Base-by-base conservation (phyloP, 2,329 filamentous ascomycete species). In the Chalaropsis ovoidea region DNA sequence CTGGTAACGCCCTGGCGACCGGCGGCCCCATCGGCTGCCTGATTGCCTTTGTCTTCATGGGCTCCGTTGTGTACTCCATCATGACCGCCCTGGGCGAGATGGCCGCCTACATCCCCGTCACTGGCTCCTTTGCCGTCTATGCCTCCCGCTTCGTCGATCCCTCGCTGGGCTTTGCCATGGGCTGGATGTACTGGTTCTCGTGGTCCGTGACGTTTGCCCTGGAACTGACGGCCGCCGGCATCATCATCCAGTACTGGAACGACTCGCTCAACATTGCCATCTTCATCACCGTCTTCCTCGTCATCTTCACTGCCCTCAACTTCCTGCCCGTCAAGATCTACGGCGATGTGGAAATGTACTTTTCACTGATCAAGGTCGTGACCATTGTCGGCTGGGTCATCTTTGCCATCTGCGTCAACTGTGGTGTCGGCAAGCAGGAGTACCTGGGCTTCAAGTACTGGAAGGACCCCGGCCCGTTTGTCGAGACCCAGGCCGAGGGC, bases 101-200 rank as follows among this genome's bases (percentile, higher is more conserved):
- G 80, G 86, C 88, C 10, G 86, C 88, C 11, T 90, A 86, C 70
- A 85, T 92, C 35, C 90, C 90, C 5, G 84, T 92, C 43, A 79
- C 86, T 22, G 89, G 88, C 67, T 86, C 87, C 49, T 92, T 92
- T 72, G 88, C 87, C 39, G 81, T 85, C 52, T 93, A 91, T 71
- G 87, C 88, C 24, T 81, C 84, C 47, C 86, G 89, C 19, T 90
- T 93, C 70, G 81, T 90, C 69, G 85, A 89, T 71, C 85, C 83
- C 11, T 85, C 85, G 65, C 77, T 90, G 61, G 87, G 87, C 7
- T 91, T 91, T 71, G 81, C 87, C 22, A 87, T 91, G 81, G 88
- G 89, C 22, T 92, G 88, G 88, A 85, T 89, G 67, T 92, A 92
- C 75, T 92, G 86, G 86, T 90, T 90, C 72, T 86, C 82, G 45